Evolutionary conservation across 441 rosid species (phyloP).

Genomic region (Kokia cookei): DNA sequence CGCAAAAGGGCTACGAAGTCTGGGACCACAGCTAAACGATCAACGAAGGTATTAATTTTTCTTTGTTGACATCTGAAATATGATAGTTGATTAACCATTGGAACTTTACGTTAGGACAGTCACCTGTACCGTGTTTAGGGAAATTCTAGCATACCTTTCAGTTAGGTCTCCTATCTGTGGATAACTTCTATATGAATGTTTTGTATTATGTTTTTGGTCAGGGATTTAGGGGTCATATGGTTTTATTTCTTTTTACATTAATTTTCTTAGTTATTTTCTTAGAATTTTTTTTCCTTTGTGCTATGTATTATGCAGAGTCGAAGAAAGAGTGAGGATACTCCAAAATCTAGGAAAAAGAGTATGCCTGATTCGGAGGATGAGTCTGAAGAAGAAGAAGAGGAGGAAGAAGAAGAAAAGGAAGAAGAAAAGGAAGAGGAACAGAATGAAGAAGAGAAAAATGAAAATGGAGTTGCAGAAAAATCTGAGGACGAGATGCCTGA

Average conservation of each 20-base stretch:
- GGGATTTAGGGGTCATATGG: neutral
- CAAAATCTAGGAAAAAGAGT: slow-evolving; percentile 33
- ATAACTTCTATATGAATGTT: neutral
- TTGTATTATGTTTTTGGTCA: neutral
- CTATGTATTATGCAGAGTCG: slow-evolving; percentile 38
- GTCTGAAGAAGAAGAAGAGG: slow-evolving; percentile 41
- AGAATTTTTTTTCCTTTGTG: neutral
- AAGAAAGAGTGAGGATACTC: slow-evolving; percentile 47
- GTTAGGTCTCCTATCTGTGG: neutral
- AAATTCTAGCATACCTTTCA: neutral
- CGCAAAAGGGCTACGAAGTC: slow-evolving; percentile 63
- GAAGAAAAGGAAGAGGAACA: neutral
- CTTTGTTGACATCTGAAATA: neutral
- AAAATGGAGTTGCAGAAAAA: slow-evolving; percentile 65
- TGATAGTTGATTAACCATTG: neutral
- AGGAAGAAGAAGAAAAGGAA: slow-evolving; percentile 19
- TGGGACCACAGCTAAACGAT: slow-evolving; percentile 44
- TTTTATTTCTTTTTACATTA: neutral
- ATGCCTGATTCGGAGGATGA: slow-evolving; percentile 45
- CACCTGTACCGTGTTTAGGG: neutral
- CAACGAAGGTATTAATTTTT: slow-evolving; percentile 48
- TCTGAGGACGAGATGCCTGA: slow-evolving; percentile 63
- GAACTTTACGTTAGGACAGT: neutral
- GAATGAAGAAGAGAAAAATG: slow-evolving; percentile 44
- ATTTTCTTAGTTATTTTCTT: neutral